Percentiles rank a stretch among this genome's conserved stretches.
phyloP scores from a whole-genome alignment of 106 monocot genomes.

The Dendrobium huoshanense region DNA sequence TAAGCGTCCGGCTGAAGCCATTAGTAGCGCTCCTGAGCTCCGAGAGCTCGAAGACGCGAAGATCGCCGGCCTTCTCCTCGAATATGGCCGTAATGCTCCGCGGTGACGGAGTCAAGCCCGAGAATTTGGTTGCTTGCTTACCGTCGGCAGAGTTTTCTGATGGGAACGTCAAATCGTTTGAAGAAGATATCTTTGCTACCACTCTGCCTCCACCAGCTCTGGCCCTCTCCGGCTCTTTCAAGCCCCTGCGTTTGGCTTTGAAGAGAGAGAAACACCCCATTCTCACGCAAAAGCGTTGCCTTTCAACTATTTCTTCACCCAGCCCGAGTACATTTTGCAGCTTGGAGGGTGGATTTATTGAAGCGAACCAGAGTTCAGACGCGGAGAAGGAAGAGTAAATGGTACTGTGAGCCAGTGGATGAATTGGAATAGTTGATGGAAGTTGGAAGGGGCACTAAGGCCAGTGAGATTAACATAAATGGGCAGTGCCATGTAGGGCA shows the following conservation, averaged over 20 bases:
- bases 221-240: neutral
- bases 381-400: neutral
- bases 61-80: constrained; percentile 8
- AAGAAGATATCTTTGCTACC: neutral
- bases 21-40: constrained; percentile 18
- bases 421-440: neutral
- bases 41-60: constrained; percentile 12
- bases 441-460: neutral
- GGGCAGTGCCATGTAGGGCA: neutral
- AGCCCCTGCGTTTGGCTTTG: neutral
- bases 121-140: neutral
- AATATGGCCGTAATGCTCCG: constrained; percentile 1
- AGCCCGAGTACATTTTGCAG: neutral
- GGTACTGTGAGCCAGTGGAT: neutral
- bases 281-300: neutral
- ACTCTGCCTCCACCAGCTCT: neutral
- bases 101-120: neutral
- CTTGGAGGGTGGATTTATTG: neutral
- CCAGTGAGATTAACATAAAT: neutral
- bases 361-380: neutral
- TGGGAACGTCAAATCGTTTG: neutral
- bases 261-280: constrained; percentile 10
- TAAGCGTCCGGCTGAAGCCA: constrained; percentile 12
- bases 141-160: neutral
- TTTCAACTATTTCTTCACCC: neutral